Conservation (phyloP, 148 eudicot species). For the Rhododendron ferrugineum region DNA sequence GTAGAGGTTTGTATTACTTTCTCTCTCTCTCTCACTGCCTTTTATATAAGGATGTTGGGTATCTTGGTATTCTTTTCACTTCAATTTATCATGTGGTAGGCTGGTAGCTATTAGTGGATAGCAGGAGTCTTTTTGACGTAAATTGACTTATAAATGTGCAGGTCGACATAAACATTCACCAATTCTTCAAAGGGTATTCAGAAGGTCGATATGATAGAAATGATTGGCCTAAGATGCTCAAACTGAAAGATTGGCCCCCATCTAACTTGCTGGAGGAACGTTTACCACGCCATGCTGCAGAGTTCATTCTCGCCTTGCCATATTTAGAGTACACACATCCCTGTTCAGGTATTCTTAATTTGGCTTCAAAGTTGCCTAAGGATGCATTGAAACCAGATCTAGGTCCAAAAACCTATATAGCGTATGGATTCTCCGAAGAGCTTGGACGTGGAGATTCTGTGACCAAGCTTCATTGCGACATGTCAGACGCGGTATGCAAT, state of each 20-base stretch:
- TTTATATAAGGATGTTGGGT: background rate
- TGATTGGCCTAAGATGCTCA: conserved; percentile 56
- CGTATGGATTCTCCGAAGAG: conserved; percentile 60
- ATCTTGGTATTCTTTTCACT: background rate
- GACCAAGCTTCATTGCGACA: conserved; percentile 60
- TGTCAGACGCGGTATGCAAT: conserved; percentile 63
- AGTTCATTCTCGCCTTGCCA: conserved; percentile 59
- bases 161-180: conserved; percentile 47
- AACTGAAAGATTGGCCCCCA: conserved; percentile 71
- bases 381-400: conserved; percentile 45
- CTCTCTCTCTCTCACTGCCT: background rate
- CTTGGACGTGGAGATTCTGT: conserved; percentile 77
- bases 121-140: background rate
- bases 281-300: conserved; percentile 59
- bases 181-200: conserved; percentile 51
- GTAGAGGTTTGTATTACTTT: background rate
- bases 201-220: conserved; percentile 14
- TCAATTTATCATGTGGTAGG: background rate
- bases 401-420: conserved; percentile 71
- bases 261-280: conserved; percentile 43
- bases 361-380: conserved; percentile 40
- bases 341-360: conserved; percentile 37
- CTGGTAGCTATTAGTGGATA: too few species aligned
- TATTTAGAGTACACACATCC: conserved; percentile 69
- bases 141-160: conserved; percentile 13